These are phyloP conservation scores for Thamnidium elegans DNA, from an alignment of 192 early-diverging fungal genomes.

Conservation along the genomic window DNA sequence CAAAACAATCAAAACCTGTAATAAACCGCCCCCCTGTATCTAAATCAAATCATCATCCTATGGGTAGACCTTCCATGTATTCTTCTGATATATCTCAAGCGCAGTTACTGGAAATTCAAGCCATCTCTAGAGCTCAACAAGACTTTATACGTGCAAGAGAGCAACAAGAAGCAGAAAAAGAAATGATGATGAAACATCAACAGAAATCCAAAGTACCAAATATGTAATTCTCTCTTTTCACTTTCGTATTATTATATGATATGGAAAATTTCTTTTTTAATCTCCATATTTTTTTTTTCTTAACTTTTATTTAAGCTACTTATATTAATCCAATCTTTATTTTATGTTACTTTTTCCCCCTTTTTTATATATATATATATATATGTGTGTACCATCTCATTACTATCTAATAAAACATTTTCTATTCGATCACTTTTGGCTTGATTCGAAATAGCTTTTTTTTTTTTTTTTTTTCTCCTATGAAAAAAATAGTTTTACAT, in stretches of 20 bases:
- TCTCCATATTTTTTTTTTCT: too few species aligned
- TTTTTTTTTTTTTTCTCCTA: too few species aligned
- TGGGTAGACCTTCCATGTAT: conserved; percentile 5
- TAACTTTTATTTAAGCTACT: too few species aligned
- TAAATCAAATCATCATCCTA: background rate
- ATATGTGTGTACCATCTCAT: background rate
- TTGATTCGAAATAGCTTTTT: too few species aligned
- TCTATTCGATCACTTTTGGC: too few species aligned
- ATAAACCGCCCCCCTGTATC: too few species aligned
- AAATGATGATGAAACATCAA: conserved; percentile 5
- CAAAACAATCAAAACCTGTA: too few species aligned
- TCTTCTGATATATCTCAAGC: background rate
- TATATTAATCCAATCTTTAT: too few species aligned
- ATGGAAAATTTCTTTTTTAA: too few species aligned
- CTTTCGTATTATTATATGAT: too few species aligned
- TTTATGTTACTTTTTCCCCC: too few species aligned
- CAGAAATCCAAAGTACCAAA: background rate
- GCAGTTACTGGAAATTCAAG: conserved; percentile 11
- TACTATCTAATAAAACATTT: conserved; percentile 6
- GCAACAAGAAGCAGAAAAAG: conserved; percentile 13
- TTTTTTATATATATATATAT: background rate
- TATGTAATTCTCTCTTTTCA: background rate
- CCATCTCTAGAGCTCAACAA: conserved; percentile 9
- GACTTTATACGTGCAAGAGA: conserved; percentile 15
- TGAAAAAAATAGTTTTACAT: too few species aligned